Evolutionary conservation across 345 rosid species (phyloP).

Genomic region (Aurinia saxatilis): DNA sequence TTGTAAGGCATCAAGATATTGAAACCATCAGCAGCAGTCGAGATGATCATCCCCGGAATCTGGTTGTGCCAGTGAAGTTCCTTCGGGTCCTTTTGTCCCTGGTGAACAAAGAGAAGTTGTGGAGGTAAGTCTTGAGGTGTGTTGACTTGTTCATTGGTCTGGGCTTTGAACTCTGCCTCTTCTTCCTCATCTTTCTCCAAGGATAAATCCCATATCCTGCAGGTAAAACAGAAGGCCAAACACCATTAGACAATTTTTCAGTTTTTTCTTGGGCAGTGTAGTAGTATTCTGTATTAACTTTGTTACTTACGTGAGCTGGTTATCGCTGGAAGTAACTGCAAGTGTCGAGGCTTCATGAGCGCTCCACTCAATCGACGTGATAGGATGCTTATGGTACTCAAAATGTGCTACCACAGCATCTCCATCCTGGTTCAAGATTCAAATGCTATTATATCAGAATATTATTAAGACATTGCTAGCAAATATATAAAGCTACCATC

Average conservation of each 20-base stretch:
- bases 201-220: slow-evolving; percentile 95
- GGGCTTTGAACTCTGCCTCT: slow-evolving; percentile 82
- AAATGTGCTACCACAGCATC: slow-evolving; percentile 88
- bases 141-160: slow-evolving; percentile 74
- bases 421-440: slow-evolving; percentile 40
- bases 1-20: slow-evolving; percentile 91
- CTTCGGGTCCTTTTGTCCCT: slow-evolving; percentile 94
- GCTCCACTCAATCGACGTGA: slow-evolving; percentile 97
- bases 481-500: not conserved
- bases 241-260: not conserved
- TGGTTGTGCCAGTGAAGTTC: slow-evolving; percentile 94
- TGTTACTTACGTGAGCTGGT: slow-evolving; percentile 75
- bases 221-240: not conserved
- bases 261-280: not conserved
- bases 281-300: not conserved
- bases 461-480: not conserved
- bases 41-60: slow-evolving; percentile 87
- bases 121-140: slow-evolving; percentile 87
- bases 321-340: slow-evolving; percentile 83
- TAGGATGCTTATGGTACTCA: slow-evolving; percentile 72
- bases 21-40: slow-evolving; percentile 81
- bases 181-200: slow-evolving; percentile 94
- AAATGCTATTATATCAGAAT: slow-evolving; percentile 2
- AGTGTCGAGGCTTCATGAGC: slow-evolving; percentile 79
- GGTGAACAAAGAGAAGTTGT: slow-evolving; percentile 94